phyloP scores from a whole-genome alignment of 768 basidiomycete species.

The Lactifluus subvellereus region DNA sequence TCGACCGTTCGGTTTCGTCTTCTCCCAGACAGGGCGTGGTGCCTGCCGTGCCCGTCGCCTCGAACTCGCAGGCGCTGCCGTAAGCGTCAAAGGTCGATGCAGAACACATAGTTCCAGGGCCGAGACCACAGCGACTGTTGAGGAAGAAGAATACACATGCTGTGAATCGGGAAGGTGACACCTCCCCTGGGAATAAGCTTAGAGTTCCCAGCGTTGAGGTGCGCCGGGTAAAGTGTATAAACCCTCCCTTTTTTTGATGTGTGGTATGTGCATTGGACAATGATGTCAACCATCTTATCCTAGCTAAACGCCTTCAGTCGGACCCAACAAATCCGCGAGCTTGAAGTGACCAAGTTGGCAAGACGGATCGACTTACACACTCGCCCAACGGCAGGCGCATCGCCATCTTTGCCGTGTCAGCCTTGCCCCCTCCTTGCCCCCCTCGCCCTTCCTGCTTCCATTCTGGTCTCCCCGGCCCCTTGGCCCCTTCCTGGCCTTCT shows the following conservation, averaged over 20 bases:
- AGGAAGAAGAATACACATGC: constrained; percentile 15
- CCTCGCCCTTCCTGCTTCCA: too few relatives aligned
- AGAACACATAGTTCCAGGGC: neutral
- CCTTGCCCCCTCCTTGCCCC: too few relatives aligned
- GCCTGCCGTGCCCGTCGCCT: neutral
- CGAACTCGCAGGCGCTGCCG: neutral
- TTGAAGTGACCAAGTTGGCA: constrained; percentile 39
- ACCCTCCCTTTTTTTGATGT: neutral
- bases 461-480: too few relatives aligned
- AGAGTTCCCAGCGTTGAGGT: constrained; percentile 68
- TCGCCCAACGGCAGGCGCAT: constrained; percentile 51
- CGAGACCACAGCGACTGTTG: neutral
- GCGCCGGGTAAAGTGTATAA: constrained; percentile 12
- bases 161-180: constrained; percentile 26
- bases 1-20: too few relatives aligned
- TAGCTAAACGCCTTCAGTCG: constrained; percentile 59
- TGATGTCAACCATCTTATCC: constrained; percentile 63
- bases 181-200: constrained; percentile 26
- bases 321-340: constrained; percentile 58
- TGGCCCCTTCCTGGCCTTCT: too few relatives aligned
- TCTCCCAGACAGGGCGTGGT: too few relatives aligned
- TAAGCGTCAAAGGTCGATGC: neutral
- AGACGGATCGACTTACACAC: constrained; percentile 37
- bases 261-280: constrained; percentile 48
- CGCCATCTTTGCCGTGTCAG: constrained; percentile 79